Evolutionary conservation across 139 green algal species (phyloP).

Genomic region (Chlamydomonas sp.): DNA sequence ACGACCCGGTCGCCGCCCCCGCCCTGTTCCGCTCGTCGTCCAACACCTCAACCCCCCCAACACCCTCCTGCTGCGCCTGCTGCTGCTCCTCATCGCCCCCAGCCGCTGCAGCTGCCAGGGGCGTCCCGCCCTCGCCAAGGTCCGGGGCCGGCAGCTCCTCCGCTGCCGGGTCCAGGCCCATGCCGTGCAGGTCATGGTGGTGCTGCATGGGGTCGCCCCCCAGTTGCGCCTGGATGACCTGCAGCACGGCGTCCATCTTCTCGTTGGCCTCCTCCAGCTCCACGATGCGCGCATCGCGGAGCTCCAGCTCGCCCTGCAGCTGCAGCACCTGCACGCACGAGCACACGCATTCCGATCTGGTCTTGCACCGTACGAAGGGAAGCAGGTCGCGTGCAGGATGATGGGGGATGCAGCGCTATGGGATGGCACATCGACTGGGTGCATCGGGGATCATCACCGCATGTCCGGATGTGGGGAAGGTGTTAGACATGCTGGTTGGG

Average conservation of each 20-base stretch:
- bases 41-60: background rate
- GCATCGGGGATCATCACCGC: no score
- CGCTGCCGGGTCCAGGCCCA: background rate
- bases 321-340: background rate
- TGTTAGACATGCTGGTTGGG: no score
- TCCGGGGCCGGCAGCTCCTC: background rate
- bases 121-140: background rate
- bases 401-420: background rate
- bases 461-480: no score
- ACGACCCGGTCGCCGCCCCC: background rate
- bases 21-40: background rate
- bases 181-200: no score
- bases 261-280: conserved; percentile 36
- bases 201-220: background rate
- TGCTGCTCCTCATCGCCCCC: background rate
- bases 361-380: background rate
- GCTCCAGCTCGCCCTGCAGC: conserved; percentile 20
- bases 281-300: conserved; percentile 15
- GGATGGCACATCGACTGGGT: no score
- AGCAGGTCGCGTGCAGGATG: background rate
- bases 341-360: background rate
- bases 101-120: background rate
- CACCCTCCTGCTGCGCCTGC: background rate
- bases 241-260: conserved; percentile 30
- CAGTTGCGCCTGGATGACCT: conserved; percentile 21